These are phyloP conservation scores for Peniophora sp. DNA, from an alignment of 1,284 basidiomycete genomes.

Conservation along the genomic window DNA sequence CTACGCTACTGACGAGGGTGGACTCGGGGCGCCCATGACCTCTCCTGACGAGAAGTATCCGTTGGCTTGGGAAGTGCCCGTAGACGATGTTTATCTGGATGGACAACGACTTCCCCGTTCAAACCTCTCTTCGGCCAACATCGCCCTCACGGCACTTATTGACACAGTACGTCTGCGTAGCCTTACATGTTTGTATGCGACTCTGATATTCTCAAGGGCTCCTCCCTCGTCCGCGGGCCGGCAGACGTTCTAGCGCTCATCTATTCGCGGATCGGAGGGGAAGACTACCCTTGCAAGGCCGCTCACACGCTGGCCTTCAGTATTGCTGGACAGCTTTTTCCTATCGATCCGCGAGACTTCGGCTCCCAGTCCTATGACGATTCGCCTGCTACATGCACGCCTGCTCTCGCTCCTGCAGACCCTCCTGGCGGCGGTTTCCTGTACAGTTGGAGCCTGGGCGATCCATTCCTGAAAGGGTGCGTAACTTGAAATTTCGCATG, in stretches of 20 bases:
- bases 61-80: constrained; percentile 42
- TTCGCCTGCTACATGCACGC: constrained; percentile 31
- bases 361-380: constrained; percentile 27
- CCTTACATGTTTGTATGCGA: not conserved
- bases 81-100: constrained; percentile 51
- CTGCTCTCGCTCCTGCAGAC: constrained; percentile 43
- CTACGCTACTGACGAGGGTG: constrained; percentile 27
- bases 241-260: constrained; percentile 31
- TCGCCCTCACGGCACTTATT: constrained; percentile 38
- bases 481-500: constrained; percentile 8
- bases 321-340: constrained; percentile 54
- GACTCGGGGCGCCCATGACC: constrained; percentile 22
- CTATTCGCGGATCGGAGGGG: constrained; percentile 17
- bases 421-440: constrained; percentile 30
- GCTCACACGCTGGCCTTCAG: constrained; percentile 52
- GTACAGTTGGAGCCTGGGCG: constrained; percentile 32
- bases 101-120: constrained; percentile 38
- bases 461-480: constrained; percentile 33
- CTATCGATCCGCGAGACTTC: constrained; percentile 63
- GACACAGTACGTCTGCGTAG: constrained; percentile 34
- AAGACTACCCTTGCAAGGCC: constrained; percentile 31
- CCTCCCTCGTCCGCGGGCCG: constrained; percentile 28
- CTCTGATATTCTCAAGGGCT: constrained; percentile 22
- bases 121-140: constrained; percentile 23
- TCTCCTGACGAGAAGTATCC: constrained; percentile 25